Conservation (phyloP, 2,329 filamentous ascomycete species). For the Neofusicoccum sp. region DNA sequence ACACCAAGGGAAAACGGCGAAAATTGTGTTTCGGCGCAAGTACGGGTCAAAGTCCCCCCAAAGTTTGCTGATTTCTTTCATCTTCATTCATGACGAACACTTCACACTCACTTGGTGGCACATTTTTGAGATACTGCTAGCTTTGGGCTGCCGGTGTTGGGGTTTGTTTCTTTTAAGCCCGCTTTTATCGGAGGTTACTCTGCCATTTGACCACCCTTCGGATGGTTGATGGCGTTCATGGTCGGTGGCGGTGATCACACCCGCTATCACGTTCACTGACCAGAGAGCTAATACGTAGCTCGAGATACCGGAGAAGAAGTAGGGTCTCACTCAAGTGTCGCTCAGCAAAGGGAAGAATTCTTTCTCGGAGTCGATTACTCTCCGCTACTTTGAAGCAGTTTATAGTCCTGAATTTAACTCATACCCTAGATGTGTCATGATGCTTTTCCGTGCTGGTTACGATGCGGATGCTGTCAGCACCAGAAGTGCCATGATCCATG, state of each 20-base stretch:
- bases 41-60: slow-evolving; percentile 9
- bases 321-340: neutral
- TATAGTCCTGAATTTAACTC: slow-evolving; percentile 2
- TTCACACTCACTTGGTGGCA: slow-evolving; percentile 12
- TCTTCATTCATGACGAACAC: slow-evolving; percentile 5
- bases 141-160: neutral
- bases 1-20: slow-evolving; percentile 15
- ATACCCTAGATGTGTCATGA: neutral
- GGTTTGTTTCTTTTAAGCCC: neutral
- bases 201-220: neutral
- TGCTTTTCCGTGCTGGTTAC: neutral
- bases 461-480: neutral
- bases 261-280: slow-evolving; percentile 2
- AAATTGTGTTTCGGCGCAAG: slow-evolving; percentile 17
- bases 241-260: neutral
- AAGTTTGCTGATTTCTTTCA: neutral
- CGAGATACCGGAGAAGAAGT: slow-evolving; percentile 2
- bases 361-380: neutral
- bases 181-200: neutral
- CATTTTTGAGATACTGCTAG: neutral
- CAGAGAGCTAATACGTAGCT: neutral
- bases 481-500: neutral
- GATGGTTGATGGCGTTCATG: slow-evolving; percentile 4
- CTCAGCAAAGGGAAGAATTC: neutral
- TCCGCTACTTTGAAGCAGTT: slow-evolving; percentile 13